Percentiles rank a stretch among this genome's conserved stretches.
phyloP scores from a whole-genome alignment of 192 early-diverging fungal species.

The Mortierella alpina region DNA sequence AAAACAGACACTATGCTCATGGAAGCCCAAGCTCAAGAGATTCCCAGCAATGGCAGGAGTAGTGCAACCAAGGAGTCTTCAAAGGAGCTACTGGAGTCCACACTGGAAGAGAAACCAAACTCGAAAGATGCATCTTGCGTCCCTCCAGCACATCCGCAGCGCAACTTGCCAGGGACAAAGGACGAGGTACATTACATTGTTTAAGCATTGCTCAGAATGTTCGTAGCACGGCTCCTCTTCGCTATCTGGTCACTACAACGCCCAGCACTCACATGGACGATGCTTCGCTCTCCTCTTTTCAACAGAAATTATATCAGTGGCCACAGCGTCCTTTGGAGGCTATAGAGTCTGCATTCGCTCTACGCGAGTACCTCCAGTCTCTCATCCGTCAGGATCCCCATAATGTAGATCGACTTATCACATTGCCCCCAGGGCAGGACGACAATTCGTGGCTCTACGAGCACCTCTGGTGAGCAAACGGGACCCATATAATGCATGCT shows the following conservation, averaged over 20 bases:
- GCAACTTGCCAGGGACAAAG: constrained; percentile 48
- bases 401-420: constrained; percentile 69
- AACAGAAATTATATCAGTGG: constrained; percentile 61
- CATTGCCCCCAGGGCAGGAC: constrained; percentile 72
- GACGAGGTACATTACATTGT: constrained; percentile 26
- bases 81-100: no score
- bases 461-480: constrained; percentile 75
- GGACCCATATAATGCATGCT: neutral
- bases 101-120: neutral
- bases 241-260: neutral
- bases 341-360: constrained; percentile 76
- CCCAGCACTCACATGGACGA: no score
- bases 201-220: neutral
- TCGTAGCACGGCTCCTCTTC: neutral
- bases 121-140: neutral
- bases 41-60: constrained; percentile 16
- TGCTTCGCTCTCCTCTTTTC: neutral
- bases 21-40: constrained; percentile 39
- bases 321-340: constrained; percentile 64
- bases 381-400: constrained; percentile 73
- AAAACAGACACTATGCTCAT: constrained; percentile 26
- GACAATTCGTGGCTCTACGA: constrained; percentile 86
- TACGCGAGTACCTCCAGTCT: constrained; percentile 85
- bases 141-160: constrained; percentile 1
- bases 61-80: constrained; percentile 3